Evolutionary conservation across 306 rosid genomes (phyloP).

Genomic region (Leucaena leucocephala): DNA sequence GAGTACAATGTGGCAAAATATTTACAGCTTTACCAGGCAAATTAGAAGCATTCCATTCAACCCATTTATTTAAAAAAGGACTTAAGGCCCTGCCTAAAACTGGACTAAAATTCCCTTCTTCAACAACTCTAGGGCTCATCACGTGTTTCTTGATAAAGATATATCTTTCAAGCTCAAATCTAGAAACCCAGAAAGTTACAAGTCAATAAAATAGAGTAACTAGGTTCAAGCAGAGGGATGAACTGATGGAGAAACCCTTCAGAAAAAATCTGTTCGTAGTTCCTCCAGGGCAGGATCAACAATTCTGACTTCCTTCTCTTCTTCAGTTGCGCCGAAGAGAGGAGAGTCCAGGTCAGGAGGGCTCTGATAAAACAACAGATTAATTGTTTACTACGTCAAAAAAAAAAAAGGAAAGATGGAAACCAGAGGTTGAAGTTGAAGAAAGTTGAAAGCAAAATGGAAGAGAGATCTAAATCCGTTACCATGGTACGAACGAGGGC

Average conservation of each 20-base stretch:
- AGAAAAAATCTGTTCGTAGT: conserved; percentile 64
- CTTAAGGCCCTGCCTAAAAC: conserved; percentile 22
- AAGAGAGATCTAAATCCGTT: conserved; percentile 19
- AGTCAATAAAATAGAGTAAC: not conserved
- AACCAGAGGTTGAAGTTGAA: conserved; percentile 4
- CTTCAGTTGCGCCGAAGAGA: conserved; percentile 50
- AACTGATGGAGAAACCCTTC: conserved; percentile 37
- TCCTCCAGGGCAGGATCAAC: conserved; percentile 63
- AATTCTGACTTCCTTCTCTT: conserved; percentile 49
- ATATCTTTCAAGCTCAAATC: conserved; percentile 30
- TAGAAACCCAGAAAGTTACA: conserved; percentile 24
- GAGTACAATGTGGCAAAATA: not conserved
- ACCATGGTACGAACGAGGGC: conserved; percentile 92
- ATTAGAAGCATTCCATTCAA: not conserved
- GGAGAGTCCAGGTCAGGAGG: conserved; percentile 88
- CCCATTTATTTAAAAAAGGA: conserved; percentile 18
- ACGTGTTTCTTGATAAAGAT: conserved; percentile 28
- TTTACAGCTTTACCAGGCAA: not conserved
- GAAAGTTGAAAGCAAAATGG: not conserved
- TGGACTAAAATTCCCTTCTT: conserved; percentile 25
- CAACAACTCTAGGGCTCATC: conserved; percentile 25
- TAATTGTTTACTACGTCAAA: not conserved
- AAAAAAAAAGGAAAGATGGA: not conserved
- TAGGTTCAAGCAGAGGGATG: not conserved
- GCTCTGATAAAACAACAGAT: conserved; percentile 47